Percentiles rank a stretch among this genome's conserved stretches.
phyloP scores from a whole-genome alignment of 1,139 yeast species.

The Debaryomyces subglobosus region DNA sequence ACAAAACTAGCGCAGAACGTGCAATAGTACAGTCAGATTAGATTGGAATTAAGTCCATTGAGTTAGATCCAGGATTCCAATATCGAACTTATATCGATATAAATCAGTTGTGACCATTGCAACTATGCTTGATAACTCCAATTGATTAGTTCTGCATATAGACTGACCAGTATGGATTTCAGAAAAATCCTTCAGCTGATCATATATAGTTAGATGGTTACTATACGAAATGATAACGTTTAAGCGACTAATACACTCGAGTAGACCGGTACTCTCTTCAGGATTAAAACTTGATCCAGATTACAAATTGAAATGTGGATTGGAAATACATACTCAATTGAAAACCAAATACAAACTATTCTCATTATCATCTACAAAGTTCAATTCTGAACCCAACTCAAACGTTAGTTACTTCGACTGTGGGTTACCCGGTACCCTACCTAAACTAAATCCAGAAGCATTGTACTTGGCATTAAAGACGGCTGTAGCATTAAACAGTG shows the following conservation, averaged over 20 bases:
- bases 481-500: conserved; percentile 69
- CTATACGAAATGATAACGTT: conserved; percentile 4
- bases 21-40: too few relatives aligned
- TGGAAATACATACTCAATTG: conserved; percentile 92
- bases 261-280: background rate
- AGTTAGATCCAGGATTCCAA: too few relatives aligned
- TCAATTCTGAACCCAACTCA: conserved; percentile 64
- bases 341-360: conserved; percentile 75
- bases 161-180: background rate
- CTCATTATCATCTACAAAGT: conserved; percentile 56
- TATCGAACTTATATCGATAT: too few relatives aligned
- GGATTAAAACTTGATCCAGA: conserved; percentile 14
- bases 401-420: conserved; percentile 79
- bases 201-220: background rate
- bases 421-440: conserved; percentile 93
- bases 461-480: conserved; percentile 70
- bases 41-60: too few relatives aligned
- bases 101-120: too few relatives aligned
- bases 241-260: conserved; percentile 8
- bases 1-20: too few relatives aligned
- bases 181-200: background rate
- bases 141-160: background rate
- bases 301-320: conserved; percentile 69
- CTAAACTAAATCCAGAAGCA: conserved; percentile 77
- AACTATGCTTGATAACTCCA: background rate